phyloP scores from a whole-genome alignment of 805 yeast species.

The Komagataella populi region DNA sequence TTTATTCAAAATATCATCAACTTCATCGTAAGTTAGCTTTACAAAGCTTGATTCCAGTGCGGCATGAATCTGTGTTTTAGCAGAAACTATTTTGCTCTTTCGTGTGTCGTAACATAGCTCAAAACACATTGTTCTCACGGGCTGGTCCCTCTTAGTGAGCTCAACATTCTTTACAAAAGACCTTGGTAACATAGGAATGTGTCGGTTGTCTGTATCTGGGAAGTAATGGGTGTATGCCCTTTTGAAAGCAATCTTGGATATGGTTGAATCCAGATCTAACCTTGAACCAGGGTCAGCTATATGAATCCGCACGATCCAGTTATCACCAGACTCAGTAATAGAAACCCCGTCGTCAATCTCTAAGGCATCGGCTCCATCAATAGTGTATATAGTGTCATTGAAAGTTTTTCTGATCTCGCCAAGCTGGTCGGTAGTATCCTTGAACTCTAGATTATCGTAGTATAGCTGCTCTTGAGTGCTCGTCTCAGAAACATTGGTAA shows the following conservation, averaged over 20 bases:
- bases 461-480: conserved; percentile 29
- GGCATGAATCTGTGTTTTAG: not conserved
- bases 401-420: conserved; percentile 22
- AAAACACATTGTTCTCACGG: not conserved
- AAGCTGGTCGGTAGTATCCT: not conserved
- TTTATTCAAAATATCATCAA: conserved; percentile 32
- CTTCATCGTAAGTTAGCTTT: conserved; percentile 48
- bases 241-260: conserved; percentile 43
- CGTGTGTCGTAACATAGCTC: not conserved
- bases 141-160: conserved; percentile 8
- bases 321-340: conserved; percentile 19
- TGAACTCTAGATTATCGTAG: conserved; percentile 13
- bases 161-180: conserved; percentile 29
- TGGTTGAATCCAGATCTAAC: conserved; percentile 21
- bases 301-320: conserved; percentile 45
- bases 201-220: conserved; percentile 34
- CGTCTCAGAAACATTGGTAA: conserved; percentile 24
- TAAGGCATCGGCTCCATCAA: conserved; percentile 67
- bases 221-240: conserved; percentile 59
- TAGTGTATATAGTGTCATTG: conserved; percentile 56
- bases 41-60: conserved; percentile 21
- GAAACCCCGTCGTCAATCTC: conserved; percentile 94
- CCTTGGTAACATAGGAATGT: conserved; percentile 59
- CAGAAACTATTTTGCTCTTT: not conserved
- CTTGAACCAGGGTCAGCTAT: conserved; percentile 82